Conservation (phyloP, 306 rosid genomes). For the Malus asiatica region DNA sequence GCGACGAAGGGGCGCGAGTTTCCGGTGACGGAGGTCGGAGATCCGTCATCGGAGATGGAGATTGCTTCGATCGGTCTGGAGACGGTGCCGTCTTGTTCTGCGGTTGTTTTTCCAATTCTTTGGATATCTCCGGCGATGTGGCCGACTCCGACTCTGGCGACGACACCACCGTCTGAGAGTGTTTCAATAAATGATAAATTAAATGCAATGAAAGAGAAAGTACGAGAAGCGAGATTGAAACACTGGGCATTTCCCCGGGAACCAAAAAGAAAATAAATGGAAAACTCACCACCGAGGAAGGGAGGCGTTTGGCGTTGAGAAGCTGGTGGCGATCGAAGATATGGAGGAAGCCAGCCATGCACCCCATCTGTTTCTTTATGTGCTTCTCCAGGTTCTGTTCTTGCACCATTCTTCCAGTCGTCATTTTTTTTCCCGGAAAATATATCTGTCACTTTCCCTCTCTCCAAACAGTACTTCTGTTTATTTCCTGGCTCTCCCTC, state of each 20-base stretch:
- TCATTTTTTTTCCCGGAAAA: slow-evolving; percentile 37
- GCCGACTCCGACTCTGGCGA: slow-evolving; percentile 26
- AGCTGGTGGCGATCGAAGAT: slow-evolving; percentile 86
- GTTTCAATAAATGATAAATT: background rate
- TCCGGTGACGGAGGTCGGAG: slow-evolving; percentile 28
- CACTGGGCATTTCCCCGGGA: background rate
- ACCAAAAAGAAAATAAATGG: background rate
- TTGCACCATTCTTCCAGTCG: slow-evolving; percentile 41
- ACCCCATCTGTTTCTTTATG: slow-evolving; percentile 83
- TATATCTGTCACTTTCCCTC: background rate
- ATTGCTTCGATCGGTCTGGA: slow-evolving; percentile 34
- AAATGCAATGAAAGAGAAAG: background rate
- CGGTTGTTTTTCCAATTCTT: slow-evolving; percentile 24
- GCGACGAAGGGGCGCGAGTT: slow-evolving; percentile 8
- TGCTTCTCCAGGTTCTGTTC: slow-evolving; percentile 76
- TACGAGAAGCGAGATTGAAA: background rate
- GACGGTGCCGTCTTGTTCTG: slow-evolving; percentile 31
- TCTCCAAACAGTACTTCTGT: background rate
- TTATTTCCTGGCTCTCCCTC: background rate
- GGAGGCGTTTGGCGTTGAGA: slow-evolving; percentile 57
- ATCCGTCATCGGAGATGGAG: slow-evolving; percentile 21
- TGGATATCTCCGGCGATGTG: slow-evolving; percentile 21
- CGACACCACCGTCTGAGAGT: slow-evolving; percentile 24
- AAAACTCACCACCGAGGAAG: slow-evolving; percentile 42
- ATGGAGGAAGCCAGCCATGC: slow-evolving; percentile 94